These are phyloP conservation scores for Coemansia pectinata DNA, from an alignment of 192 early-diverging fungal genomes.

Conservation along the genomic window DNA sequence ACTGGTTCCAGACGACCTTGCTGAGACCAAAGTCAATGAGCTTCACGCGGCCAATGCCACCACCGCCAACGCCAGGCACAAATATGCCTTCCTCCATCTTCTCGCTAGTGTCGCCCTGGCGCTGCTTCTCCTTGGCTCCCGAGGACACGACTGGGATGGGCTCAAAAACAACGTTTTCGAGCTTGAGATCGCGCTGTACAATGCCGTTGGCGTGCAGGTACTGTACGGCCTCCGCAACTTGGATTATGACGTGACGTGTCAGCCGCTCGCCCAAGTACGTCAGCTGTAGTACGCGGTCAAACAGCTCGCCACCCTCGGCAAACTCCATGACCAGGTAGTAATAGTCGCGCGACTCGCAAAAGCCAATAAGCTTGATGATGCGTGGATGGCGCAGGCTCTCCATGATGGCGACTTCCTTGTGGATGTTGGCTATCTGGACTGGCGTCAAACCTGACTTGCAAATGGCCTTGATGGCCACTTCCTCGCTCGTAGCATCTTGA, in stretches of 20 bases:
- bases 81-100: constrained; percentile 77
- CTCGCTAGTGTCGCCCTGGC: constrained; percentile 60
- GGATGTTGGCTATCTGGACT: constrained; percentile 77
- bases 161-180: constrained; percentile 85
- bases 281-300: constrained; percentile 79
- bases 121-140: constrained; percentile 42
- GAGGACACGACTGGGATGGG: constrained; percentile 66
- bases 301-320: constrained; percentile 88
- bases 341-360: constrained; percentile 72
- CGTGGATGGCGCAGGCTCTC: constrained; percentile 74
- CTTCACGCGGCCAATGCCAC: constrained; percentile 81
- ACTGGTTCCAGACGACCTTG: constrained; percentile 81
- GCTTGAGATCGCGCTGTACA: constrained; percentile 93
- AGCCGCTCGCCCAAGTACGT: constrained; percentile 80
- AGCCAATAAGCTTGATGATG: constrained; percentile 74
- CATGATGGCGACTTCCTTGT: constrained; percentile 88
- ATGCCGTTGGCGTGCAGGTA: constrained; percentile 85
- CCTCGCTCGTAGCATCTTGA: constrained; percentile 51
- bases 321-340: constrained; percentile 82
- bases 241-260: constrained; percentile 78
- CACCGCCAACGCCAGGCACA: constrained; percentile 71
- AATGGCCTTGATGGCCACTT: constrained; percentile 86
- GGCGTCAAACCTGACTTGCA: constrained; percentile 71
- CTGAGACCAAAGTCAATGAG: constrained; percentile 90
- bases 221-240: constrained; percentile 81